These are phyloP conservation scores for Dryadomyces quercus-mongolicae DNA, from an alignment of 2,329 filamentous ascomycete genomes.

Conservation along the genomic window DNA sequence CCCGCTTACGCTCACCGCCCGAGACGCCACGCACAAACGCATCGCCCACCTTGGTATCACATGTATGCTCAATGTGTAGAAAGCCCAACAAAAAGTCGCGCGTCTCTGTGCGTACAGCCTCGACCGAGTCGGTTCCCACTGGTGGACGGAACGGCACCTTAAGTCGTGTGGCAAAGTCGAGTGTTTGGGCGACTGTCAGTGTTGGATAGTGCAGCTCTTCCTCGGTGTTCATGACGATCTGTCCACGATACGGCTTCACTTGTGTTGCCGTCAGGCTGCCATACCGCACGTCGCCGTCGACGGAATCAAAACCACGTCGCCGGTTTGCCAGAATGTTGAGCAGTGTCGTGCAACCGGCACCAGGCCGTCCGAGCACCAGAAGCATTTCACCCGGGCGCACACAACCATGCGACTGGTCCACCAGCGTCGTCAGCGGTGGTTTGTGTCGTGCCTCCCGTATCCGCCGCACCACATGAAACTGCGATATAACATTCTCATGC, in stretches of 20 bases:
- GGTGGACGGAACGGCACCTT: conserved; percentile 41
- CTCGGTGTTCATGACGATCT: conserved; percentile 50
- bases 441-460: conserved; percentile 40
- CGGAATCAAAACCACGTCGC: conserved; percentile 49
- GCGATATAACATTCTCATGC: conserved; percentile 51
- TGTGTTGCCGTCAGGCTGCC: conserved; percentile 31
- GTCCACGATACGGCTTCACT: conserved; percentile 26
- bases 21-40: conserved; percentile 49
- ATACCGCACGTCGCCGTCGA: conserved; percentile 54
- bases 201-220: conserved; percentile 56
- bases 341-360: conserved; percentile 44
- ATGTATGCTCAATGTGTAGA: conserved; percentile 50
- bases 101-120: conserved; percentile 32
- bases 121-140: conserved; percentile 24
- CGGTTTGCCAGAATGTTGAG: conserved; percentile 57
- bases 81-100: conserved; percentile 44
- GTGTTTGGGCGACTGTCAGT: conserved; percentile 53
- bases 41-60: conserved; percentile 56
- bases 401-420: conserved; percentile 48
- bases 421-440: conserved; percentile 49
- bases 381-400: conserved; percentile 44
- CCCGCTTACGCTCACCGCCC: conserved; percentile 59
- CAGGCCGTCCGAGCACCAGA: conserved; percentile 44
- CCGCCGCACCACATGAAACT: conserved; percentile 42
- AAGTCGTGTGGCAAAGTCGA: conserved; percentile 53